Evolutionary conservation across 1,284 basidiomycete genomes (phyloP), one percentile per base, ranked within the genome.

Genomic region (Ceratobasidium sp.): DNA sequence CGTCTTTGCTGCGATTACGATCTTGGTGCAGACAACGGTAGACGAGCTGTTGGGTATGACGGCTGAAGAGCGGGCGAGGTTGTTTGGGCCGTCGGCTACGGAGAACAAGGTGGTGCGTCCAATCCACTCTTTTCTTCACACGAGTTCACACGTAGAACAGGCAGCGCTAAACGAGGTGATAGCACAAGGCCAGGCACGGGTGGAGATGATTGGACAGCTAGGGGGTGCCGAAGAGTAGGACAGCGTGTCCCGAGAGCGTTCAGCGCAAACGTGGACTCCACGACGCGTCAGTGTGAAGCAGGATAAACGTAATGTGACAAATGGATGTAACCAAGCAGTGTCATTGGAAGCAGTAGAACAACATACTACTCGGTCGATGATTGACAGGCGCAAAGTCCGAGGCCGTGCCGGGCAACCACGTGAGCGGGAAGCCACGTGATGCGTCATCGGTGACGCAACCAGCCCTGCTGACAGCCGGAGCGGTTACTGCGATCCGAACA

Each of bases 391-490:
- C 22, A 27, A 27, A 46, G 39, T 14, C 24, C 19, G 9, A 39
- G 5, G 29, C 24, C 29, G 24, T 13, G 22, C 46, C 29, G 46
- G 43, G 46, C n/a, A 51, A 41, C 24, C 2, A 27, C 7, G 11
- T 27, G 8, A 58, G 11, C 31, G 54, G 16, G 41, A 43, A 58
- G 14, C 31, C 54, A 58, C 54, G 54, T 58, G 54, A 58, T 58
- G 13, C 66, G 54, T 71, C 66, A 71, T 71, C 54, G 66, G 54
- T 71, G 66, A 71, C 66, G 66, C 66, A 43, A 71, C 24, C 19
- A 46, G 65, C 39, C 39, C 65, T 68, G 24, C 49, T 68, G 65
- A 68, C 65, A 43, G 41, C 63, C 22, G 34, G 41, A 22, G 43
- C 63, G 54, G 24, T 14, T 29, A 31, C 65, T 34, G 65, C 34